Conservation (phyloP, 345 rosid species). For the Odontarrhena argentea region DNA sequence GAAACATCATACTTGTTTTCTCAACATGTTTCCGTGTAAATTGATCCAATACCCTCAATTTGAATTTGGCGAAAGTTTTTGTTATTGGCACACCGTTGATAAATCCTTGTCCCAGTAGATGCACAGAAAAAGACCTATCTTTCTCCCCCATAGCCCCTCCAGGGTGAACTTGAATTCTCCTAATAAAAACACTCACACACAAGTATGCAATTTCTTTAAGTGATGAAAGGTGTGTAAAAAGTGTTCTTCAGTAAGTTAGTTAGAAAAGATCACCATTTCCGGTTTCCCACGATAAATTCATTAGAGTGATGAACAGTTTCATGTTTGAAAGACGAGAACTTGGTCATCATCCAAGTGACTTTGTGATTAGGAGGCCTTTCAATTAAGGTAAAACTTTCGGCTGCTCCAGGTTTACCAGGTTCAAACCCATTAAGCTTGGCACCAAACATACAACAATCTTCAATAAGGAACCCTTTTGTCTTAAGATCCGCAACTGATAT, state of each 20-base stretch:
- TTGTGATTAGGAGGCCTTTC: constrained; percentile 34
- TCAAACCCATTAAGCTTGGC: constrained; percentile 8
- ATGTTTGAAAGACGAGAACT: constrained; percentile 27
- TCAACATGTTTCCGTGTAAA: constrained; percentile 5
- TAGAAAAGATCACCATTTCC: constrained; percentile 25
- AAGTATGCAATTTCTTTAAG: constrained; percentile 4
- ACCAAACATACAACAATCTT: constrained; percentile 38
- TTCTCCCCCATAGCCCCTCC: not conserved
- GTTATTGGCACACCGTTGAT: constrained; percentile 10
- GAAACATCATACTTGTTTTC: constrained; percentile 4
- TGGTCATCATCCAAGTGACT: constrained; percentile 37
- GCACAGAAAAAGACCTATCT: constrained; percentile 32
- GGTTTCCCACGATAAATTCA: constrained; percentile 37
- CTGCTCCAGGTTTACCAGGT: constrained; percentile 5
- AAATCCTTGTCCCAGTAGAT: constrained; percentile 23
- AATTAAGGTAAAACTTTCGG: constrained; percentile 30
- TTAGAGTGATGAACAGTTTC: not conserved
- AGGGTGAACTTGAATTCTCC: constrained; percentile 33
- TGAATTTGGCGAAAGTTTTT: constrained; percentile 7
- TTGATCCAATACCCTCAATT: constrained; percentile 32
- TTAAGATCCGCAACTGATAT: constrained; percentile 16
- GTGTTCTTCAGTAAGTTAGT: not conserved
- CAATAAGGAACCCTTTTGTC: constrained; percentile 26
- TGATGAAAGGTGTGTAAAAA: not conserved
- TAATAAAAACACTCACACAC: constrained; percentile 5